These are phyloP conservation scores for Phyllosticta citribraziliensis DNA, from an alignment of 2,329 filamentous ascomycete species.

Conservation along the genomic window DNA sequence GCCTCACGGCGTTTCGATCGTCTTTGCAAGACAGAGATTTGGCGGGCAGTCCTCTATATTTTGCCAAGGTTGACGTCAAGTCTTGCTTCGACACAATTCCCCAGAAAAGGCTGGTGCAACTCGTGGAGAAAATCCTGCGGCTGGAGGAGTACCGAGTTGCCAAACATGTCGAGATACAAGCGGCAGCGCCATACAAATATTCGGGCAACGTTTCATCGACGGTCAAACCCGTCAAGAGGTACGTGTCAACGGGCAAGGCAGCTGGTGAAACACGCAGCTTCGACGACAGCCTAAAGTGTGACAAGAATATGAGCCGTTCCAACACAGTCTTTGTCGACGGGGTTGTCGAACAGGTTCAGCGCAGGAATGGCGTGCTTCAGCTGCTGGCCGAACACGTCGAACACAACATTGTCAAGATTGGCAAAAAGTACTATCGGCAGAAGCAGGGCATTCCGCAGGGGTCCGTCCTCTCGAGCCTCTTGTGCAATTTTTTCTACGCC, in stretches of 20 bases:
- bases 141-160: conserved; percentile 57
- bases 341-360: conserved; percentile 47
- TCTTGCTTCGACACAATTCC: conserved; percentile 95
- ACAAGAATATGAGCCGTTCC: conserved; percentile 26
- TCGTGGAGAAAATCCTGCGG: conserved; percentile 52
- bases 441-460: conserved; percentile 87
- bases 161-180: conserved; percentile 64
- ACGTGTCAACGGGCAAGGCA: conserved; percentile 29
- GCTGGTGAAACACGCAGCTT: conserved; percentile 21
- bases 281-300: conserved; percentile 4
- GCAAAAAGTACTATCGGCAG: conserved; percentile 80
- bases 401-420: conserved; percentile 77
- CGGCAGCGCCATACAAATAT: conserved; percentile 28
- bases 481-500: conserved; percentile 96
- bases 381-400: conserved; percentile 72
- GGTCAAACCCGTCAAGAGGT: conserved; percentile 28
- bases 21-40: conserved; percentile 30
- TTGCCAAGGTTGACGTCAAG: conserved; percentile 86
- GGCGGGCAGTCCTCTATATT: conserved; percentile 51
- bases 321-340: conserved; percentile 72
- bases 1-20: conserved; percentile 59
- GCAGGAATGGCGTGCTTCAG: conserved; percentile 51
- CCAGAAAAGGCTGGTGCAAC: conserved; percentile 58
- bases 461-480: conserved; percentile 71
- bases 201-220: conserved; percentile 10